Conservation (phyloP, 2,329 filamentous ascomycete genomes). For the Aspergillaceae sp. region DNA sequence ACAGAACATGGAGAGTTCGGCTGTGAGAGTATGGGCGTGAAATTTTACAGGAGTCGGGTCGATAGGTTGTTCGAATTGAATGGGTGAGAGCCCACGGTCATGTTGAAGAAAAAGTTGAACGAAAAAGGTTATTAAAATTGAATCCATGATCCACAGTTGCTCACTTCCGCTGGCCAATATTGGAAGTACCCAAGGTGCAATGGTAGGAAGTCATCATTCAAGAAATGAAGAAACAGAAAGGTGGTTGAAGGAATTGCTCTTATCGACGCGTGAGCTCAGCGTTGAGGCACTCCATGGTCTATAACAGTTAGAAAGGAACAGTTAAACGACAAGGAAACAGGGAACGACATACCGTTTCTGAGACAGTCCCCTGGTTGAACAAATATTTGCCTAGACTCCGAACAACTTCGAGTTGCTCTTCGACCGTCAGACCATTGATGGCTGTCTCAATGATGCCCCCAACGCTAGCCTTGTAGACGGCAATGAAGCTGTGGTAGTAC, state of each 20-base stretch:
- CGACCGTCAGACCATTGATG: constrained; percentile 75
- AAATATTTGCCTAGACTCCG: constrained; percentile 55
- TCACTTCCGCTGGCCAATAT: neutral
- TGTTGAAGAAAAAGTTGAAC: constrained; percentile 2
- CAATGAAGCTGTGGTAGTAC: constrained; percentile 97
- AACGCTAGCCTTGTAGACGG: constrained; percentile 73
- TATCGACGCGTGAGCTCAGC: constrained; percentile 28
- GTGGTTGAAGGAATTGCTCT: constrained; percentile 6
- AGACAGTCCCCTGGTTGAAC: constrained; percentile 53
- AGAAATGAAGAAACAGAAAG: constrained; percentile 6
- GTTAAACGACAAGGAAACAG: neutral
- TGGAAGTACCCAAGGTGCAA: neutral
- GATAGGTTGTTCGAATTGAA: neutral
- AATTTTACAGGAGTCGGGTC: neutral
- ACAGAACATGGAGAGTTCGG: neutral
- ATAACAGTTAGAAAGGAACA: constrained; percentile 10
- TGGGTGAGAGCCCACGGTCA: neutral
- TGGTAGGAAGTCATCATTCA: neutral
- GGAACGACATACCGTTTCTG: constrained; percentile 40
- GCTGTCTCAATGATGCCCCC: constrained; percentile 83
- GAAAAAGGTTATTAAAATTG: constrained; percentile 5
- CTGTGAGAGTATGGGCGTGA: neutral
- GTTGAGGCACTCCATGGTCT: constrained; percentile 31
- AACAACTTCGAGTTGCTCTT: constrained; percentile 79
- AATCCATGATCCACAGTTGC: neutral